Percentiles rank a stretch among this genome's conserved stretches.
These are phyloP conservation scores for Zalaria sp. DNA, from an alignment of 2,329 filamentous ascomycete genomes.

Conservation along the genomic window DNA sequence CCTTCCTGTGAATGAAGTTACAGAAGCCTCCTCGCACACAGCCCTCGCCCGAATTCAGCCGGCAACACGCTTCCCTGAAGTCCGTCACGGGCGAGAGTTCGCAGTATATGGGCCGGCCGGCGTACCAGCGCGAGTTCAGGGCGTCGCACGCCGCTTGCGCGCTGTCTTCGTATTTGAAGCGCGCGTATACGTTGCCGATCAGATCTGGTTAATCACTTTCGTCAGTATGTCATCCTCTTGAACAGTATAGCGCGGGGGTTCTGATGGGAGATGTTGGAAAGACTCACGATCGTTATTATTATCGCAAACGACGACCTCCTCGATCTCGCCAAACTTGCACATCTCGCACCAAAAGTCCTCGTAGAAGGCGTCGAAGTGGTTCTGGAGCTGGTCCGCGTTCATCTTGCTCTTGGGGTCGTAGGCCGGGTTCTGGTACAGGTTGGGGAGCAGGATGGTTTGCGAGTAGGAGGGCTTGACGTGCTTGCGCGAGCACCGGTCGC, in stretches of 20 bases:
- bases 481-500: constrained; percentile 94
- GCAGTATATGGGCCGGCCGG: constrained; percentile 93
- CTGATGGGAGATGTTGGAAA: not conserved
- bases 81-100: constrained; percentile 94
- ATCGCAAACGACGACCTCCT: constrained; percentile 96
- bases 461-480: constrained; percentile 98
- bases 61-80: constrained; percentile 93
- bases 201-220: constrained; percentile 45
- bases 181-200: constrained; percentile 97
- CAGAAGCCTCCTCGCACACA: constrained; percentile 95
- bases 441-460: constrained; percentile 94
- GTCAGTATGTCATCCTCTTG: constrained; percentile 12
- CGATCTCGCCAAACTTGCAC: constrained; percentile 94
- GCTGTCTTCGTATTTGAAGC: constrained; percentile 98
- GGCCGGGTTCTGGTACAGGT: constrained; percentile 97
- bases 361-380: constrained; percentile 99
- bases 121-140: constrained; percentile 92
- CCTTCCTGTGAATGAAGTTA: constrained; percentile 98
- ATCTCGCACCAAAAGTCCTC: constrained; percentile 99
- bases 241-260: not conserved
- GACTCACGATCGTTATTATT: constrained; percentile 92
- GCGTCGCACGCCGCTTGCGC: constrained; percentile 89
- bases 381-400: constrained; percentile 90
- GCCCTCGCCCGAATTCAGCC: constrained; percentile 85
- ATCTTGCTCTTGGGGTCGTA: constrained; percentile 96